Evolutionary conservation across 2,329 filamentous ascomycete species (phyloP), one percentile per base, ranked within the genome.

Genomic region (Epichloe sylvatica): DNA sequence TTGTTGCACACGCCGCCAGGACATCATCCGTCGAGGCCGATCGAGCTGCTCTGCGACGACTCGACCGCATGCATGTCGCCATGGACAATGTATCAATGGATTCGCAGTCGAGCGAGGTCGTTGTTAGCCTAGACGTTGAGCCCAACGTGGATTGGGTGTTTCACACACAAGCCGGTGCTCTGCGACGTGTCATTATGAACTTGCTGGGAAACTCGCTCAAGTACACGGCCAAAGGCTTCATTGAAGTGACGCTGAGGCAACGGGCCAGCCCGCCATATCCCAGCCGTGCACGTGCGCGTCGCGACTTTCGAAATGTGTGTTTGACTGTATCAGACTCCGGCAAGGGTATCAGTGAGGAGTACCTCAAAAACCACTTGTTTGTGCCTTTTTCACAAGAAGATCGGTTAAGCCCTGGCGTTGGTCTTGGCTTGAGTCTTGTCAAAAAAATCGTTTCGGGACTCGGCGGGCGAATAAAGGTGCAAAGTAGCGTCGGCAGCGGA

Each of bases 331-430:
- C 70, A 0, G 83, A 86, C 55, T 81, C 82, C 0, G 83, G 83
- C 1, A 72, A 72, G 42, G 83, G 83, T 1, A 86, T 86, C 36
- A 74, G 73, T 0, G 68, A 75, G 5, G 76, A 83, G 11, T 86
- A 78, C 53, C 63, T 84, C 13, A 69, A 74, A 17, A 73, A 77
- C 6, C 71, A 73, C 15, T 61, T 85, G 0, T 86, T 81, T 58
- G 77, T 73, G 0, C 78, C 81, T 0, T 85, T 85, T 52, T 64
- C 71, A 0, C 83, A 86, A 53, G 83, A 86, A 56, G 73, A 84
- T 45, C 63, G 68, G 0, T 61, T 86, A 1, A 69, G 74, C 0
- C 72, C 76, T 0, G 82, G 83, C 0, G 77, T 77, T 0, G 82
- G 83, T 0, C 67, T 86, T 0, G 83, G 83, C 0, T 63, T 86